phyloP scores from a whole-genome alignment of 2,329 filamentous ascomycete genomes.

The Neopestalotiopsis rosae region DNA sequence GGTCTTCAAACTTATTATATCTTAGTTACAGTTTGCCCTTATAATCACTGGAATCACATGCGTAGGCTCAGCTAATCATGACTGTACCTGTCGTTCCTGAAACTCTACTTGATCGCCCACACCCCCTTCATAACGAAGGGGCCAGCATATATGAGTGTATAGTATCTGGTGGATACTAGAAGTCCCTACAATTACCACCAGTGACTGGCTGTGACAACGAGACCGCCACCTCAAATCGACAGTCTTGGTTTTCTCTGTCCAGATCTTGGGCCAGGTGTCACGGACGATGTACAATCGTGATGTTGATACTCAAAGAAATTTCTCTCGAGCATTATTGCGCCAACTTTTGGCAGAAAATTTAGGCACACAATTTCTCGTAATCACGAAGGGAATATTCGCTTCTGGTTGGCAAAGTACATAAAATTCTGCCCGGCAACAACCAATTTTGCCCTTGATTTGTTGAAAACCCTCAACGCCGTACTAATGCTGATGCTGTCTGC shows the following conservation, averaged over 20 bases:
- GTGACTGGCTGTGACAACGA: too few species aligned
- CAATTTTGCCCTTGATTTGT: conserved; percentile 12
- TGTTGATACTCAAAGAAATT: too few species aligned
- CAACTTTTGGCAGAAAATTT: too few species aligned
- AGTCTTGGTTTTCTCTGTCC: too few species aligned
- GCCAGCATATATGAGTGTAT: not conserved
- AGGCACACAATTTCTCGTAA: too few species aligned
- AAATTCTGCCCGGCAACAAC: not conserved
- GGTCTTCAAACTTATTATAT: not conserved
- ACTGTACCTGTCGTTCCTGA: not conserved
- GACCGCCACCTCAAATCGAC: too few species aligned
- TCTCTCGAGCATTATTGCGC: too few species aligned
- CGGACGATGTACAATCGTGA: too few species aligned
- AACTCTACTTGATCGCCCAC: not conserved
- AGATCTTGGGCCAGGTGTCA: too few species aligned
- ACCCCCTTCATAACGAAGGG: not conserved
- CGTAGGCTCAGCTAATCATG: not conserved
- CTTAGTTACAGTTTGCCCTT: not conserved
- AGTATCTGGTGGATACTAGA: too few species aligned
- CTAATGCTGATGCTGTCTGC: conserved; percentile 11
- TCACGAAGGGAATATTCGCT: not conserved
- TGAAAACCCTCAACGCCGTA: conserved; percentile 15
- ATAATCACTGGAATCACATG: not conserved
- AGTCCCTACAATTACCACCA: too few species aligned
- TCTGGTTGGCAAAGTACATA: not conserved